Evolutionary conservation across 495 filamentous ascomycete genomes (phyloP).

Genomic region (Podospora pseudocomata): DNA sequence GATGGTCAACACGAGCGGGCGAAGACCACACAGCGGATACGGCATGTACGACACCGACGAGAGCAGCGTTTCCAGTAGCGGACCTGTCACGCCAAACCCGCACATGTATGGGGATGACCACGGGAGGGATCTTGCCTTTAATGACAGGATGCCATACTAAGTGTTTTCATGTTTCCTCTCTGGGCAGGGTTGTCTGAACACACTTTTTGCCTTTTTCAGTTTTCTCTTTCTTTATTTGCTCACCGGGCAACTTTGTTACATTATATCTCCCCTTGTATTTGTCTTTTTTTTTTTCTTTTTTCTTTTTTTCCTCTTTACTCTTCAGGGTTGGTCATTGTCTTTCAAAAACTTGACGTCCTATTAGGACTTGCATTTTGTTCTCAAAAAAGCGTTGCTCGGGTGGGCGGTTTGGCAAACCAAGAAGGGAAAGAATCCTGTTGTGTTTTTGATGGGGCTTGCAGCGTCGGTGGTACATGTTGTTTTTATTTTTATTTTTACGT

Average conservation of each 20-base stretch:
- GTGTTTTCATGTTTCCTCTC: neutral
- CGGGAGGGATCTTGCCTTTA: conserved; percentile 37
- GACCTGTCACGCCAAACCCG: conserved; percentile 32
- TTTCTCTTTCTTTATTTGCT: neutral
- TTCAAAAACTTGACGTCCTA: neutral
- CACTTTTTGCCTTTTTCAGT: no score
- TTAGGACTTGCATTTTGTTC: neutral
- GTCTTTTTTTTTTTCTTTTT: neutral
- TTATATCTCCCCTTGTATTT: conserved; percentile 1
- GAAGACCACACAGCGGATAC: conserved; percentile 31
- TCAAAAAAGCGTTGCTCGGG: neutral
- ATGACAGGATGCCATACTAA: conserved; percentile 41
- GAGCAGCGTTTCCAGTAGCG: conserved; percentile 36
- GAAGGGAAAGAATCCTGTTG: neutral
- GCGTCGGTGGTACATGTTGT: neutral
- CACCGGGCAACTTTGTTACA: neutral
- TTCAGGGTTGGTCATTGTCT: neutral
- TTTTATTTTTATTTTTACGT: neutral
- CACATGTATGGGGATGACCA: conserved; percentile 45
- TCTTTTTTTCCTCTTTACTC: neutral
- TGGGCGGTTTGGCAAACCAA: neutral
- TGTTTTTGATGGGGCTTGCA: neutral
- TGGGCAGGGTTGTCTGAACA: conserved; percentile 3
- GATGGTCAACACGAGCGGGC: conserved; percentile 15
- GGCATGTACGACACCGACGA: conserved; percentile 48